These are phyloP conservation scores for Eucalyptus cloeziana DNA, from an alignment of 345 rosid species.

Conservation along the genomic window DNA sequence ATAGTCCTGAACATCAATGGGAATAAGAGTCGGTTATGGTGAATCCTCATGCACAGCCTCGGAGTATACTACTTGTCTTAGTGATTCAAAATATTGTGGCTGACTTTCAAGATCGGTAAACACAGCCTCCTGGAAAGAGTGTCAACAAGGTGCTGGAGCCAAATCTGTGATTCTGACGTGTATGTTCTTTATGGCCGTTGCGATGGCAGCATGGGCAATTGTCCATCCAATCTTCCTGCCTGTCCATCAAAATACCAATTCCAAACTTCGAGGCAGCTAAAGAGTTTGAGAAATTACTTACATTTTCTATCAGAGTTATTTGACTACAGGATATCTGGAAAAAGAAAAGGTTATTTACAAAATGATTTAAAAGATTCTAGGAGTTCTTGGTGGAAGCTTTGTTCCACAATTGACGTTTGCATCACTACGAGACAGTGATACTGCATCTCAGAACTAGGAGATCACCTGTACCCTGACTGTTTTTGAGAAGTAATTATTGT, in stretches of 20 bases:
- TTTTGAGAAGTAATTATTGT: constrained; percentile 50
- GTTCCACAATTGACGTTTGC: background rate
- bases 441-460: background rate
- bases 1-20: constrained; percentile 23
- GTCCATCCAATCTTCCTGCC: constrained; percentile 70
- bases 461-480: constrained; percentile 47
- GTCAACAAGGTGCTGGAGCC: constrained; percentile 33
- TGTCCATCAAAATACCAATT: background rate
- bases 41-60: background rate
- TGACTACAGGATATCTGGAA: background rate
- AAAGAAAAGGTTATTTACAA: background rate
- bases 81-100: constrained; percentile 16
- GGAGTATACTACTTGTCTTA: constrained; percentile 8
- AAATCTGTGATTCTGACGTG: constrained; percentile 40
- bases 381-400: background rate
- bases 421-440: background rate
- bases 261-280: background rate
- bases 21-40: background rate
- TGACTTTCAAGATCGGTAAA: constrained; percentile 30
- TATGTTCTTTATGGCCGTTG: constrained; percentile 39
- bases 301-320: background rate
- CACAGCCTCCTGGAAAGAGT: constrained; percentile 43
- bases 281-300: background rate
- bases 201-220: constrained; percentile 36
- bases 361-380: background rate